Percentiles rank a stretch among this genome's conserved stretches.
These are phyloP conservation scores for Gliomastix tumulicola DNA, from an alignment of 2,329 filamentous ascomycete genomes.

Conservation along the genomic window DNA sequence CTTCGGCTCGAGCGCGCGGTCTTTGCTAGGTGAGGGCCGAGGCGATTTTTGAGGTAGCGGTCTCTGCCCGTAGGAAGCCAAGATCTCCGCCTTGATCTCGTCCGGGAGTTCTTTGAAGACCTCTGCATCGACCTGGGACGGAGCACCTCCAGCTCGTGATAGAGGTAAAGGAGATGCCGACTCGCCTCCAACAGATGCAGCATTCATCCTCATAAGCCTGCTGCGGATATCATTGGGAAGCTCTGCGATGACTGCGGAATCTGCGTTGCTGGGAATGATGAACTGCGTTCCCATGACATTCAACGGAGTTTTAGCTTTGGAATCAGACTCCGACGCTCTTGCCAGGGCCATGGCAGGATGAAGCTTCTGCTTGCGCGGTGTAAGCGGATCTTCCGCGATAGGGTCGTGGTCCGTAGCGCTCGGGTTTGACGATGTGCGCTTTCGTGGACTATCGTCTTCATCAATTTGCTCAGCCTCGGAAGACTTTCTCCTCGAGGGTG, in stretches of 20 bases:
- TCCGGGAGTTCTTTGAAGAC: constrained; percentile 77
- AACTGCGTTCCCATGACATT: constrained; percentile 89
- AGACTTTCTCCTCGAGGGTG: constrained; percentile 28
- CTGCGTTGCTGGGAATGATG: constrained; percentile 75
- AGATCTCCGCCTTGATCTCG: constrained; percentile 77
- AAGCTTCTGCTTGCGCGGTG: constrained; percentile 41
- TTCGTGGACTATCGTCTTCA: constrained; percentile 29
- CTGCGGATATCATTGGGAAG: constrained; percentile 77
- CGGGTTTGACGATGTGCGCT: constrained; percentile 18
- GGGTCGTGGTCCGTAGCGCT: constrained; percentile 34
- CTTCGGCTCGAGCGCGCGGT: constrained; percentile 40
- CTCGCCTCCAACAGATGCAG: constrained; percentile 10
- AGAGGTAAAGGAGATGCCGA: constrained; percentile 18
- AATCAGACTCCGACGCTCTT: constrained; percentile 39
- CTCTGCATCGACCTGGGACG: constrained; percentile 76
- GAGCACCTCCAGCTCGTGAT: constrained; percentile 29
- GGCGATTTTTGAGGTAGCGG: constrained; percentile 27
- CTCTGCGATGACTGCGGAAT: constrained; percentile 75
- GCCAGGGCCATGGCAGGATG: constrained; percentile 49
- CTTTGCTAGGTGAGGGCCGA: constrained; percentile 52
- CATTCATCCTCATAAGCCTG: constrained; percentile 58
- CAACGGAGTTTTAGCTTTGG: constrained; percentile 57
- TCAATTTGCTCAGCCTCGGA: constrained; percentile 42
- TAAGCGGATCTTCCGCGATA: constrained; percentile 47
- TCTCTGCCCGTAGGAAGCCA: constrained; percentile 59